A percentile compares a stretch with the other conserved stretches of the same genome.
These are phyloP conservation scores for Phytophthora hibernalis DNA, from an alignment of 352 stramenopile genomes.

Conservation along the genomic window DNA sequence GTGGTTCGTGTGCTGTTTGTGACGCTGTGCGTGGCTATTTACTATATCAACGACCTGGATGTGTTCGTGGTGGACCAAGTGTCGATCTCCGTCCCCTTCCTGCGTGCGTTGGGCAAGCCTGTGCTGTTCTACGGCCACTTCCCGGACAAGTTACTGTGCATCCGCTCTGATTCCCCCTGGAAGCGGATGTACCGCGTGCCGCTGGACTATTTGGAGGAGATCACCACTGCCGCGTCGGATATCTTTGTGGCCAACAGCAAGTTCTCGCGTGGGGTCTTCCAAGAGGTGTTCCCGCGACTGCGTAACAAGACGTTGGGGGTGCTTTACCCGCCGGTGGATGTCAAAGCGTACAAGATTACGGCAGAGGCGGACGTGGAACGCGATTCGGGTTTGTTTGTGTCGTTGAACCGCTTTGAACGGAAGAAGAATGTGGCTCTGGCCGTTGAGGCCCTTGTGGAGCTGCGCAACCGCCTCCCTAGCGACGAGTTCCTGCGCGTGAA, in stretches of 20 bases:
- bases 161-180: conserved; percentile 61
- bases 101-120: conserved; percentile 73
- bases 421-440: conserved; percentile 98
- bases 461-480: conserved; percentile 49
- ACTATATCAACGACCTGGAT: conserved; percentile 60
- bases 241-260: conserved; percentile 96
- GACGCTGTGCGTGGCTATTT: conserved; percentile 62
- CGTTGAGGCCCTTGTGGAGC: conserved; percentile 78
- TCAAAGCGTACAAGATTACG: conserved; percentile 64
- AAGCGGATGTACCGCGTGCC: conserved; percentile 91
- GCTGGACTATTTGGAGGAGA: conserved; percentile 95
- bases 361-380: conserved; percentile 41
- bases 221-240: conserved; percentile 93
- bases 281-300: conserved; percentile 88
- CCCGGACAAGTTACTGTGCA: conserved; percentile 96
- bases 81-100: conserved; percentile 78
- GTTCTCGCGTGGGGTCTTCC: conserved; percentile 94
- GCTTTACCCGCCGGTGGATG: conserved; percentile 95
- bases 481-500: conserved; percentile 63
- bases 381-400: conserved; percentile 89
- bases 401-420: conserved; percentile 98
- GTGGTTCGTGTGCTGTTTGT: conserved; percentile 95
- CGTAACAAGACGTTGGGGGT: conserved; percentile 73
- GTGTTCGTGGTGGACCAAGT: conserved; percentile 87
- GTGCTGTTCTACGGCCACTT: conserved; percentile 99